Evolutionary conservation across 176 grass and related monocot genomes (phyloP).

Genomic region (Typha latifolia): DNA sequence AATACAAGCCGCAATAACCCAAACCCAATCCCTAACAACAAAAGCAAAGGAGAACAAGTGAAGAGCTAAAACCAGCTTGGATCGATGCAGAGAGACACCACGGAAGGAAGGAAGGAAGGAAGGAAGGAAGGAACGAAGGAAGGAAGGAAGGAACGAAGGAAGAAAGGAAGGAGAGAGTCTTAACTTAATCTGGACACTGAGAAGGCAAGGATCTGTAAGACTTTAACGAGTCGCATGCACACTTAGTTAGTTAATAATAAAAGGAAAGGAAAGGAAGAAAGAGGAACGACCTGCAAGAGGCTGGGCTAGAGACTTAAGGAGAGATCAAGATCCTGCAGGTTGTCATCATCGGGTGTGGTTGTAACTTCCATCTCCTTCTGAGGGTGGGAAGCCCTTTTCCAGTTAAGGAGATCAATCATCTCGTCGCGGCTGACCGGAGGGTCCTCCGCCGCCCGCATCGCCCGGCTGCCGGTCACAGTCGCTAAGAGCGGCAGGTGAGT

Average conservation of each 20-base stretch:
- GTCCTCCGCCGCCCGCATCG: conserved; percentile 30
- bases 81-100: too few species aligned
- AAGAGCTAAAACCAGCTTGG: too few species aligned
- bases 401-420: conserved; percentile 81
- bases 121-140: too few species aligned
- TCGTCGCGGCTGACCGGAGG: conserved; percentile 41
- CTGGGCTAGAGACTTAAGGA: conserved; percentile 44
- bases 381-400: conserved; percentile 64
- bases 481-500: conserved; percentile 28
- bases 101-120: too few species aligned
- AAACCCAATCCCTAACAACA: too few species aligned
- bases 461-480: conserved; percentile 29
- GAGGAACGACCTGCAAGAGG: not conserved
- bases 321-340: conserved; percentile 42
- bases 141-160: too few species aligned
- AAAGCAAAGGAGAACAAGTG: too few species aligned
- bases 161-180: too few species aligned
- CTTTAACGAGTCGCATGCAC: too few species aligned
- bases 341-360: not conserved
- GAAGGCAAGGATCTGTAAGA: too few species aligned
- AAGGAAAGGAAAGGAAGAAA: not conserved
- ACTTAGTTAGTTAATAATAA: not conserved
- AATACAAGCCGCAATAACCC: too few species aligned
- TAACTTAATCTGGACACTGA: too few species aligned
- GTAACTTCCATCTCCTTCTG: not conserved